Percentiles rank a stretch among this genome's conserved stretches.
phyloP scores from a whole-genome alignment of 129 eudicot species.

The Heracleum sosnowskyi region DNA sequence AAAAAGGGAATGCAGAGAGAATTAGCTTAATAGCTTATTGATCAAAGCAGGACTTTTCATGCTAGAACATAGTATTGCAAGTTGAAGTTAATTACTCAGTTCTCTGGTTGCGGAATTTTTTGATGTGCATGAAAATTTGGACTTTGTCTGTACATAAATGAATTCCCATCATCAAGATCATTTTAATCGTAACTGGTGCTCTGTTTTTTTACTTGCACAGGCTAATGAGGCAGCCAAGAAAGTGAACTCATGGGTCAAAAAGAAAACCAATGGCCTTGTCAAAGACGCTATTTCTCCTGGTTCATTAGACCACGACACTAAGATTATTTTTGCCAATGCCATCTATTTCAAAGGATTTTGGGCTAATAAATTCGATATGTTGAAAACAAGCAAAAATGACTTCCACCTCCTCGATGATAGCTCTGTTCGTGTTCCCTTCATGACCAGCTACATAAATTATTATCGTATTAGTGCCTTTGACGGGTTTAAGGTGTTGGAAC shows the following conservation, averaged over 20 bases:
- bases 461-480: not conserved
- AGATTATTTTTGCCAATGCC: not conserved
- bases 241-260: not conserved
- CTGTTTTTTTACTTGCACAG: not conserved
- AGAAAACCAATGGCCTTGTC: not conserved
- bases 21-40: too few relatives aligned
- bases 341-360: not conserved
- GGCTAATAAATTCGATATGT: too few relatives aligned
- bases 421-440: constrained; percentile 30
- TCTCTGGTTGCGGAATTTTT: not conserved
- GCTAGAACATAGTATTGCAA: too few relatives aligned
- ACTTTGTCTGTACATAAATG: not conserved
- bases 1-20: too few relatives aligned
- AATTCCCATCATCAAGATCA: not conserved
- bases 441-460: constrained; percentile 14
- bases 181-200: not conserved
- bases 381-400: not conserved
- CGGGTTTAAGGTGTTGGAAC: constrained; percentile 27
- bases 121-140: not conserved
- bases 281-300: not conserved
- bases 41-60: too few relatives aligned
- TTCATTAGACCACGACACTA: not conserved
- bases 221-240: not conserved
- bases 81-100: not conserved
- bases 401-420: constrained; percentile 25